Evolutionary conservation across 768 basidiomycete genomes (phyloP), one percentile per base, ranked within the genome.

Genomic region (Hypholoma fasciculare): DNA sequence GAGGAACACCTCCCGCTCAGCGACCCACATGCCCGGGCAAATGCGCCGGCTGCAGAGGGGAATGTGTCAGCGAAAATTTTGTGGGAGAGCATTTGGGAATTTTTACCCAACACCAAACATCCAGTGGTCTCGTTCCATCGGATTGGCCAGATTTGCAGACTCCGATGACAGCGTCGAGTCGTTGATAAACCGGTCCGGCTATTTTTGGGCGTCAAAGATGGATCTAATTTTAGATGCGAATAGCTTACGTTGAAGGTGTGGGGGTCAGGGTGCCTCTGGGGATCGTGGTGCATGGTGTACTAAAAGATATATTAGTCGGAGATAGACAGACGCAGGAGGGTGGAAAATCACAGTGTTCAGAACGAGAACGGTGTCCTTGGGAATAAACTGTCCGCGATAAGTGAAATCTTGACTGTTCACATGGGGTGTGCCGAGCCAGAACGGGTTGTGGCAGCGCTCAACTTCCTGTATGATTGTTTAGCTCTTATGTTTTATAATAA

Each of bases 71-170:
- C 52, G 23, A 23, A 20, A 34, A 20, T 16, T 19, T 23, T 20
- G 20, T 34, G 17, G 16, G 17, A n/a, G 37, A 20, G 8, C 9
- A 19, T 43, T 17, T 23, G n/a, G 39, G 7, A 39, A 37, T 26
- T 66, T 73, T 27, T 61, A 82, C 80, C 80, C 81, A 1, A 67
- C 78, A 14, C 81, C 81, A 52, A 80, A 82, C 65, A 74, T 73
- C 81, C 81, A 82, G 55, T 82, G 78, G 58, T 82, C 81, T 38
- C 80, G 74, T 51, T 82, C 70, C 60, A 70, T 69, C 7, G 78
- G 70, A 58, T 82, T 70, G 1, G 72, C 46, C 20, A 76, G 64
- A 39, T 79, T 77, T 14, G 78, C 76, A 2, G 79, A 80, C 54
- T 81, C 79, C 1, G 76, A 74, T 17, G 72, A 73, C 16, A 70